A percentile compares a stretch with the other conserved stretches of the same genome.
Conservation (phyloP, 1,139 yeast species). For the Debaryomycetaceae sp. region DNA sequence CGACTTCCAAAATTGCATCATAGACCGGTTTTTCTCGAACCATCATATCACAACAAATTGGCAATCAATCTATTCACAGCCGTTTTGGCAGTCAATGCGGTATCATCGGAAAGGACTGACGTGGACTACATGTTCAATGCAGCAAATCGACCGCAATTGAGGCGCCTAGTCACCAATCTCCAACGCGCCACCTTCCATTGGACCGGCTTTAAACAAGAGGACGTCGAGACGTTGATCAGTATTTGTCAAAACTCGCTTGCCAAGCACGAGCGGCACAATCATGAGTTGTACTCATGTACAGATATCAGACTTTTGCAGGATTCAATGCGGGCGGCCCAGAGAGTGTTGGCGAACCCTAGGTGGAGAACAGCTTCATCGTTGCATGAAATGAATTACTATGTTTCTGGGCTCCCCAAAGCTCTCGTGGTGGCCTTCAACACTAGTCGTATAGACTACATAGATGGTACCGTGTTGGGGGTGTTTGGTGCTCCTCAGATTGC, state of each 20-base stretch:
- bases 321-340: constrained; percentile 41
- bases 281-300: constrained; percentile 22
- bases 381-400: constrained; percentile 62
- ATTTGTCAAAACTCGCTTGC: constrained; percentile 46
- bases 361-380: constrained; percentile 55
- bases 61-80: constrained; percentile 62
- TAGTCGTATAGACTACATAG: constrained; percentile 24
- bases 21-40: constrained; percentile 51
- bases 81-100: constrained; percentile 68
- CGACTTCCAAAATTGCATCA: constrained; percentile 57
- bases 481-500: constrained; percentile 62
- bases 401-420: constrained; percentile 37
- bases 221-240: constrained; percentile 46
- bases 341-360: constrained; percentile 45
- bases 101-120: constrained; percentile 64
- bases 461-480: constrained; percentile 25
- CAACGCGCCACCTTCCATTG: constrained; percentile 69
- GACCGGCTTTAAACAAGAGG: constrained; percentile 64
- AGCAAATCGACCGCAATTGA: constrained; percentile 47
- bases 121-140: constrained; percentile 70
- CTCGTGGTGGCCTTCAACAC: constrained; percentile 41
- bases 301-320: constrained; percentile 38
- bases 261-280: constrained; percentile 23
- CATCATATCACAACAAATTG: constrained; percentile 57
- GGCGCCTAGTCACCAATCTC: constrained; percentile 54